Conservation (phyloP, 1,284 basidiomycete species). For the Boletus sp. region DNA sequence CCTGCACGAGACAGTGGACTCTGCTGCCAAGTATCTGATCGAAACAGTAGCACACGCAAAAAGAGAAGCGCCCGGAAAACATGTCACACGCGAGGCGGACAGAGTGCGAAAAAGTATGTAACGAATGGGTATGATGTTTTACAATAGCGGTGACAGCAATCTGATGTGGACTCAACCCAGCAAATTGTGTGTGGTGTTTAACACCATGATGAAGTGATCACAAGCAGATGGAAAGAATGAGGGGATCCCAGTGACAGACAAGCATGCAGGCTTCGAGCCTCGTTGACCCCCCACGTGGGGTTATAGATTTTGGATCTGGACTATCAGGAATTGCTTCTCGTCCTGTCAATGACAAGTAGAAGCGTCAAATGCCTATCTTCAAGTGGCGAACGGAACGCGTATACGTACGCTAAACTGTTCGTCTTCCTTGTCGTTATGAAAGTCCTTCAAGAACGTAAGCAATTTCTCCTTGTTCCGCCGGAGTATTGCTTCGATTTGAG, state of each 20-base stretch:
- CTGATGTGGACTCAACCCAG: neutral
- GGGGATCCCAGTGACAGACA: neutral
- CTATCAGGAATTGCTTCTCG: conserved; percentile 95
- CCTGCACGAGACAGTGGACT: too few relatives aligned
- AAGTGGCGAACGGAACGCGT: neutral
- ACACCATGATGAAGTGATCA: conserved; percentile 3
- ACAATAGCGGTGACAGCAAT: conserved; percentile 7
- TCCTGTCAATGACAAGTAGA: conserved; percentile 46
- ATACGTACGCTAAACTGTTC: conserved; percentile 83
- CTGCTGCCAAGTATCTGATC: too few relatives aligned
- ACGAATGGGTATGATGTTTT: too few relatives aligned
- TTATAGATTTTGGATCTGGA: conserved; percentile 80
- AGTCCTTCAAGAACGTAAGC: conserved; percentile 83
- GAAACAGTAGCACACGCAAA: too few relatives aligned
- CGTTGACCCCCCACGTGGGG: neutral
- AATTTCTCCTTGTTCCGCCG: conserved; percentile 93
- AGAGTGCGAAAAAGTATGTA: too few relatives aligned
- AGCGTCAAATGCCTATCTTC: neutral
- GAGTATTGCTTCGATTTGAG: conserved; percentile 89
- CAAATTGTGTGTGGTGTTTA: conserved; percentile 2
- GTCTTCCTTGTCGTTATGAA: conserved; percentile 99
- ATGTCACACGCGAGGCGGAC: too few relatives aligned
- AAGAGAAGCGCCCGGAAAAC: too few relatives aligned
- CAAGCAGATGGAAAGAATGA: conserved; percentile 10
- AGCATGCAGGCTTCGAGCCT: too few relatives aligned